Evolutionary conservation across 2,329 filamentous ascomycete genomes (phyloP).

Genomic region (Tolypocladium capitatum): DNA sequence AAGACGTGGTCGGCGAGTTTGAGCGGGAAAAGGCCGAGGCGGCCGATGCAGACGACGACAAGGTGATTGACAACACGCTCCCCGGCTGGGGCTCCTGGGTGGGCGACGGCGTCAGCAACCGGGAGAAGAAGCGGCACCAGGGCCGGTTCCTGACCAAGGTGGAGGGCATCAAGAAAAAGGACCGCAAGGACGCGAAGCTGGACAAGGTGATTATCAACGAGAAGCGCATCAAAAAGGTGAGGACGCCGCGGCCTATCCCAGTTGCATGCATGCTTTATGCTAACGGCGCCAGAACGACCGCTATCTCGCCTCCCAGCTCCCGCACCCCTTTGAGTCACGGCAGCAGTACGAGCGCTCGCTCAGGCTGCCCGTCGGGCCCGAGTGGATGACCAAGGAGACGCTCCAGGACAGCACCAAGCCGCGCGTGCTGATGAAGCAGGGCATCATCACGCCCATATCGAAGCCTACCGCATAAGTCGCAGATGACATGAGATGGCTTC

Average conservation of each 20-base stretch:
- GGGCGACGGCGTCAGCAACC: slow-evolving; percentile 66
- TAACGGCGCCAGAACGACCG: slow-evolving; percentile 52
- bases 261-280: neutral
- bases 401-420: slow-evolving; percentile 87
- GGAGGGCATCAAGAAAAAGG: slow-evolving; percentile 60
- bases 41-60: slow-evolving; percentile 66
- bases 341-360: slow-evolving; percentile 85
- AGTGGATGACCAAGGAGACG: slow-evolving; percentile 94
- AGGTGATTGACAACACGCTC: slow-evolving; percentile 69
- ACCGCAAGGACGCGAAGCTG: slow-evolving; percentile 72
- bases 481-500: neutral
- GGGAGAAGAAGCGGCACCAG: slow-evolving; percentile 50
- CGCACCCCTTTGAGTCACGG: slow-evolving; percentile 77
- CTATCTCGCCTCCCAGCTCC: slow-evolving; percentile 72
- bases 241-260: slow-evolving; percentile 3
- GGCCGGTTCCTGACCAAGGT: slow-evolving; percentile 51
- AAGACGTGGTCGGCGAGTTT: slow-evolving; percentile 73
- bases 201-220: slow-evolving; percentile 85
- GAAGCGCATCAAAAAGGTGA: slow-evolving; percentile 75
- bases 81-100: slow-evolving; percentile 93
- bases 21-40: slow-evolving; percentile 62
- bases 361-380: slow-evolving; percentile 74
- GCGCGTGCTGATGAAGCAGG: slow-evolving; percentile 79
- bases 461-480: slow-evolving; percentile 44
- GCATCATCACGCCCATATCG: slow-evolving; percentile 75